Evolutionary conservation across 208 protist species (phyloP).

Genomic region (Leishmania tropica): DNA sequence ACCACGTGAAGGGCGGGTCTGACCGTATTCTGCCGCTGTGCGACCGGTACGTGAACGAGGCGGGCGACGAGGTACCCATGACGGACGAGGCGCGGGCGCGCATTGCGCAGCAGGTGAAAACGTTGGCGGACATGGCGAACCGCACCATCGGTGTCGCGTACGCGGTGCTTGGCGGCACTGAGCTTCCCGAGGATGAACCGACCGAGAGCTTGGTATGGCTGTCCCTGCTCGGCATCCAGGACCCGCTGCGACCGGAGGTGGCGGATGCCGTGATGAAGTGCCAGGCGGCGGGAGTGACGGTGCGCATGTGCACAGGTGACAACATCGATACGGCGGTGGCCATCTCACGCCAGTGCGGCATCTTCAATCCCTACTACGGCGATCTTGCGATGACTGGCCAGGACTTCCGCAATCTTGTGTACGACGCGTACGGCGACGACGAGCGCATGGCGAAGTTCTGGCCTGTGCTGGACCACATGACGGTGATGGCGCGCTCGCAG

Average conservation of each 20-base stretch:
- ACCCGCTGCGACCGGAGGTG: constrained; percentile 95
- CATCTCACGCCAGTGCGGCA: constrained; percentile 95
- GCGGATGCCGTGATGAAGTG: constrained; percentile 89
- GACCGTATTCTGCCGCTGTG: constrained; percentile 90
- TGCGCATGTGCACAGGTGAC: constrained; percentile 97
- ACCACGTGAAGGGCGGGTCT: constrained; percentile 92
- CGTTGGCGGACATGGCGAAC: constrained; percentile 55
- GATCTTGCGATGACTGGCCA: constrained; percentile 88
- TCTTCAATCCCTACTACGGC: constrained; percentile 84
- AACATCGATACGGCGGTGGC: constrained; percentile 93
- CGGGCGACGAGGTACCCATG: constrained; percentile 49
- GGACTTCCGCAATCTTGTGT: constrained; percentile 87
- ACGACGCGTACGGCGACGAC: constrained; percentile 78
- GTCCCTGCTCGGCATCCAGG: constrained; percentile 94
- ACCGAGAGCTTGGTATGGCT: constrained; percentile 88
- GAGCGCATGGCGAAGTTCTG: constrained; percentile 74
- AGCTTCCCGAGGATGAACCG: constrained; percentile 60
- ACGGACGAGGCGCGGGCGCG: constrained; percentile 38
- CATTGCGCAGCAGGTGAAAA: constrained; percentile 41
- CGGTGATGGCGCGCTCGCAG: constrained; percentile 88
- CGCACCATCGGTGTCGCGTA: constrained; percentile 85
- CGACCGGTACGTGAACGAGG: constrained; percentile 58
- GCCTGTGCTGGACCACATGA: constrained; percentile 73
- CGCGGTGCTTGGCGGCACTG: constrained; percentile 10
- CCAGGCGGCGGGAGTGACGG: constrained; percentile 93